These are phyloP conservation scores for Hypomyces perniciosus DNA, from an alignment of 2,329 filamentous ascomycete species.

Conservation along the genomic window DNA sequence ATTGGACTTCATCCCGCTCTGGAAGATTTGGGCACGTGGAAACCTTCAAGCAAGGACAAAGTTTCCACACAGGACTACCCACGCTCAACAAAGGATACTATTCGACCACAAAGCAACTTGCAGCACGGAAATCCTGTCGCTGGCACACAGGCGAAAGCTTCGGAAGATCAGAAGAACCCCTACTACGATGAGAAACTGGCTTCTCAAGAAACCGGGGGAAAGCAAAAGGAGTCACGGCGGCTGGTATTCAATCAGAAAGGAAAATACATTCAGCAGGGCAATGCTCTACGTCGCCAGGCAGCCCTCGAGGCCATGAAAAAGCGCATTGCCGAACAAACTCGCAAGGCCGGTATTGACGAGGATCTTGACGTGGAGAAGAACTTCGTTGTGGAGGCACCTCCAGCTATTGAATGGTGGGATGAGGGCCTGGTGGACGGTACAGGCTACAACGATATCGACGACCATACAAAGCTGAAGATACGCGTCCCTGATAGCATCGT, in stretches of 20 bases:
- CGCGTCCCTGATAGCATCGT: constrained; percentile 77
- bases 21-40: constrained; percentile 47
- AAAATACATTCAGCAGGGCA: constrained; percentile 94
- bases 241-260: constrained; percentile 91
- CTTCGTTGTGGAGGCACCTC: constrained; percentile 76
- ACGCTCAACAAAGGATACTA: constrained; percentile 6
- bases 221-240: constrained; percentile 64
- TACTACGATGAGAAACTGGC: constrained; percentile 71
- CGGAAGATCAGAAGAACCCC: constrained; percentile 50
- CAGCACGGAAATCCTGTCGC: not conserved
- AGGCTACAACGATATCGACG: constrained; percentile 66
- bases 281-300: constrained; percentile 79
- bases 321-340: constrained; percentile 77
- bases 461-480: constrained; percentile 63
- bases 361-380: constrained; percentile 84
- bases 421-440: constrained; percentile 74
- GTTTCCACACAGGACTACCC: constrained; percentile 18
- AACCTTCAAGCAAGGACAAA: constrained; percentile 35
- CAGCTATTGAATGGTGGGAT: constrained; percentile 96
- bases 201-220: constrained; percentile 50
- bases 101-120: not conserved
- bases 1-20: constrained; percentile 75
- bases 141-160: constrained; percentile 12
- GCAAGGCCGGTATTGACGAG: constrained; percentile 91
- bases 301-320: constrained; percentile 92